Evolutionary conservation across 441 rosid species (phyloP).

Genomic region (Adansonia rubrostipa): DNA sequence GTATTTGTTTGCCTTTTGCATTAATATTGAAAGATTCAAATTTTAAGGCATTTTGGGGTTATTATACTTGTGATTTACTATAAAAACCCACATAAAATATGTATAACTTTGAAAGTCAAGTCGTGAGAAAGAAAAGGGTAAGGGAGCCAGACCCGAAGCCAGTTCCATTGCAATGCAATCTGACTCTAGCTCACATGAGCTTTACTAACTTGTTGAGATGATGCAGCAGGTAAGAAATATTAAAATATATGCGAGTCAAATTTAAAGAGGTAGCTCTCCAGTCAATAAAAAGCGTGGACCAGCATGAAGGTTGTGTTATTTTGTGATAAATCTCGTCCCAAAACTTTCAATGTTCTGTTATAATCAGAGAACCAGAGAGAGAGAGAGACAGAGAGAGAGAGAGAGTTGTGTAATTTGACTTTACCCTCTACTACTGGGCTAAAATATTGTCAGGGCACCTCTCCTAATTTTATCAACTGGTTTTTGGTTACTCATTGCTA

Average conservation of each 20-base stretch:
- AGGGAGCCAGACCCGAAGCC: neutral
- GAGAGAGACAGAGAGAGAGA: constrained; percentile 20
- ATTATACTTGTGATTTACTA: neutral
- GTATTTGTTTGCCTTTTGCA: neutral
- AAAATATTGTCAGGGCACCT: constrained; percentile 13
- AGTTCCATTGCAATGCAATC: neutral
- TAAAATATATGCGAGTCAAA: neutral
- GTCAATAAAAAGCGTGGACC: constrained; percentile 13
- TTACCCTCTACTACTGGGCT: neutral
- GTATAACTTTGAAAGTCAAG: too few relatives aligned
- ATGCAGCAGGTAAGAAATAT: neutral
- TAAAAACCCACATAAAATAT: too few relatives aligned
- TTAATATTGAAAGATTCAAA: neutral
- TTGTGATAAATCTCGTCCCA: too few relatives aligned
- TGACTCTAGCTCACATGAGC: neutral
- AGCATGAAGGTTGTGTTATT: neutral
- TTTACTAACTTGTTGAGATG: neutral
- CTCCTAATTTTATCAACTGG: neutral
- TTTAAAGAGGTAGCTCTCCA: constrained; percentile 20
- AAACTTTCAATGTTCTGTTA: too few relatives aligned
- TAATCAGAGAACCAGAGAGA: too few relatives aligned
- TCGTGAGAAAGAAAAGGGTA: too few relatives aligned
- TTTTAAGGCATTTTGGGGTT: neutral
- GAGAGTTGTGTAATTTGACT: constrained; percentile 28
- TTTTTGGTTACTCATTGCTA: constrained; percentile 11